These are phyloP conservation scores for Mycocalia duriaeana DNA, from an alignment of 1,284 basidiomycete genomes.

Conservation along the genomic window DNA sequence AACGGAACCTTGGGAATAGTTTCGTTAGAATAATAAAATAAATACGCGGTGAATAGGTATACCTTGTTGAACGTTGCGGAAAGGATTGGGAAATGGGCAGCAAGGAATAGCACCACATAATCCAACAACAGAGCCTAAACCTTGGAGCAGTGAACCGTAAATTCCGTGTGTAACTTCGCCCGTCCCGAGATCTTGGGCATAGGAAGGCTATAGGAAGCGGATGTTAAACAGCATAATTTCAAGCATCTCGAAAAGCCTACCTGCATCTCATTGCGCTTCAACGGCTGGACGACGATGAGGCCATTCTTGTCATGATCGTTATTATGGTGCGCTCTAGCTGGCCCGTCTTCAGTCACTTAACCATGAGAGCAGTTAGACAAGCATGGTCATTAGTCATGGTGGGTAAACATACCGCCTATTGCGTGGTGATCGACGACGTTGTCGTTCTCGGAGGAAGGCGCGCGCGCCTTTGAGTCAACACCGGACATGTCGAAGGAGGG, in stretches of 20 bases:
- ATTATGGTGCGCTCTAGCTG: constrained; percentile 27
- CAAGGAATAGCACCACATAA: constrained; percentile 81
- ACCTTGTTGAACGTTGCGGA: constrained; percentile 80
- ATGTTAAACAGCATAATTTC: constrained; percentile 11
- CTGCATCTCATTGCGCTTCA: constrained; percentile 84
- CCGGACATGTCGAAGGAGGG: constrained; percentile 13
- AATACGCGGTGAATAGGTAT: constrained; percentile 7
- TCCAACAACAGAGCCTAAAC: constrained; percentile 54
- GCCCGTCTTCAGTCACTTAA: constrained; percentile 54
- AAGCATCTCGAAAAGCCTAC: constrained; percentile 27
- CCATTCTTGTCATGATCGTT: constrained; percentile 17
- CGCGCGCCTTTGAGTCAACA: constrained; percentile 47
- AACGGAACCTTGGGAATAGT: constrained; percentile 60
- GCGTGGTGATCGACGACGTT: constrained; percentile 78
- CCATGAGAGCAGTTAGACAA: no score
- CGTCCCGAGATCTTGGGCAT: constrained; percentile 83
- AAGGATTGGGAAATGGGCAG: constrained; percentile 77
- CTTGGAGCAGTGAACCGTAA: constrained; percentile 80
- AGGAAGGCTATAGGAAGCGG: constrained; percentile 58
- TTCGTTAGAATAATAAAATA: constrained; percentile 9
- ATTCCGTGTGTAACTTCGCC: constrained; percentile 76
- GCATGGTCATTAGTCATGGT: no score
- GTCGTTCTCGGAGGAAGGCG: constrained; percentile 32
- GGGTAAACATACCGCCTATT: constrained; percentile 50
- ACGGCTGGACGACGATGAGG: constrained; percentile 73